phyloP scores from a whole-genome alignment of 352 stramenopile species.

The Globisporangium lucens region DNA sequence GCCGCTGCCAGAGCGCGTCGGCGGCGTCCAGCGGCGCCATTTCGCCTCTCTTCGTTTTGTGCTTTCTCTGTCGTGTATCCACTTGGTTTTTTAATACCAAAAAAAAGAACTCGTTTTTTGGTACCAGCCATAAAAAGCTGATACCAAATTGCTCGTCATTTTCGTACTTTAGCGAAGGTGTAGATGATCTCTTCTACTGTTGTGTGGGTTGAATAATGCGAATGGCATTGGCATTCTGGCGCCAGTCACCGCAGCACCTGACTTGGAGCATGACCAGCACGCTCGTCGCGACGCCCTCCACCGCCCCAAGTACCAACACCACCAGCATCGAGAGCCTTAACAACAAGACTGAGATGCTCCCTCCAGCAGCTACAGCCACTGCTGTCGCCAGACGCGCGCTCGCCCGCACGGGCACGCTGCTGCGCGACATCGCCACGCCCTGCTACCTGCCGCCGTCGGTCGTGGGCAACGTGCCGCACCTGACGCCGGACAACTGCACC shows the following conservation, averaged over 20 bases:
- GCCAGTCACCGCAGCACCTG: neutral
- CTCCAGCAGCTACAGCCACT: constrained; percentile 8
- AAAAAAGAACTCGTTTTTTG: neutral
- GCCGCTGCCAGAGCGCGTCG: constrained; percentile 23
- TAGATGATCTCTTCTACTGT: neutral
- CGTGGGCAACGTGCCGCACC: constrained; percentile 61
- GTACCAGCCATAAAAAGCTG: neutral
- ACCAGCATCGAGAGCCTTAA: neutral
- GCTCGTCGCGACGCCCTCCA: constrained; percentile 21
- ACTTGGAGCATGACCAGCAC: constrained; percentile 8
- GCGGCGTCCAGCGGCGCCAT: constrained; percentile 7
- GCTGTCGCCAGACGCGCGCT: constrained; percentile 17
- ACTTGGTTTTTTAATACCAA: neutral
- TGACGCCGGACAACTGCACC: constrained; percentile 72
- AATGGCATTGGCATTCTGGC: neutral
- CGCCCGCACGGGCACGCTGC: constrained; percentile 34
- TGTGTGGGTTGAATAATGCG: neutral
- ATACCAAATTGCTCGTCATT: neutral
- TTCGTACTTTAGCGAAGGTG: neutral
- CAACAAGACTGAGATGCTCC: constrained; percentile 27
- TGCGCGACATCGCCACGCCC: constrained; percentile 41
- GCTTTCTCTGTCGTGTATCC: neutral
- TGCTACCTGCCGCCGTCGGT: constrained; percentile 73
- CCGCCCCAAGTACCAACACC: neutral
- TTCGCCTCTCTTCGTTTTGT: neutral